Evolutionary conservation across 2,329 filamentous ascomycete species (phyloP).

Genomic region (Alternaria gaisen): DNA sequence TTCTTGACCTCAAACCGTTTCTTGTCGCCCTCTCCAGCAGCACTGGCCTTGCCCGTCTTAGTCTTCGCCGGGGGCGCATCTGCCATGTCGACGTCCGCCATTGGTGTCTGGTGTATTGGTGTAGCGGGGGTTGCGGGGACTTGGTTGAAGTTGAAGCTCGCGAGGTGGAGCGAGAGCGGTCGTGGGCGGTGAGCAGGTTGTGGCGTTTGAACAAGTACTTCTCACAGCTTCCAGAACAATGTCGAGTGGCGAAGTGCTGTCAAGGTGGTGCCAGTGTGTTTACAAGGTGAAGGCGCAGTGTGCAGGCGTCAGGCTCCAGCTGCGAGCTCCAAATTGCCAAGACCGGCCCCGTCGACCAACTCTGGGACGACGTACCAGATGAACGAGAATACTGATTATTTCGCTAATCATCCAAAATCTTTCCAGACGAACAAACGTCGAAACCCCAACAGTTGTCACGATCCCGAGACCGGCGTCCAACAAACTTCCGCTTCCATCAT

Average conservation of each 20-base stretch:
- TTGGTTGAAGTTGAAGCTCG: constrained; percentile 11
- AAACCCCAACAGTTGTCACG: not conserved
- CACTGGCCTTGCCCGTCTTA: constrained; percentile 61
- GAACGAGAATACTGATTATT: not conserved
- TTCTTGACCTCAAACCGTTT: constrained; percentile 99
- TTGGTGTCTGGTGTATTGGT: constrained; percentile 53
- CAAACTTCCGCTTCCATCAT: constrained; percentile 4
- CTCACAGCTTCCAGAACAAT: constrained; percentile 12
- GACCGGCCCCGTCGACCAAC: constrained; percentile 15
- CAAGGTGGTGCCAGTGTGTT: not conserved
- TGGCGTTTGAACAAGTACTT: not conserved
- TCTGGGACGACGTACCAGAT: not conserved
- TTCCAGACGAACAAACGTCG: not conserved
- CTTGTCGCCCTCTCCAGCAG: constrained; percentile 71
- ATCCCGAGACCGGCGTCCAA: not conserved
- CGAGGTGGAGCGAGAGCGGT: constrained; percentile 3
- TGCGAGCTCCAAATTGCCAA: constrained; percentile 22
- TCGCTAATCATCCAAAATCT: not conserved
- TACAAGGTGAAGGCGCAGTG: constrained; percentile 11
- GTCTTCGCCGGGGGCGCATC: constrained; percentile 72
- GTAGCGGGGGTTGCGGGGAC: constrained; percentile 36
- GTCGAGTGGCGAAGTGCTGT: constrained; percentile 15
- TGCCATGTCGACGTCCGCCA: constrained; percentile 98
- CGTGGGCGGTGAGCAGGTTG: not conserved
- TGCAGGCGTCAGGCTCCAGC: constrained; percentile 25